A percentile compares a stretch with the other conserved stretches of the same genome.
These are phyloP conservation scores for Leccinum variabile DNA, from an alignment of 1,284 basidiomycete species.

Conservation along the genomic window DNA sequence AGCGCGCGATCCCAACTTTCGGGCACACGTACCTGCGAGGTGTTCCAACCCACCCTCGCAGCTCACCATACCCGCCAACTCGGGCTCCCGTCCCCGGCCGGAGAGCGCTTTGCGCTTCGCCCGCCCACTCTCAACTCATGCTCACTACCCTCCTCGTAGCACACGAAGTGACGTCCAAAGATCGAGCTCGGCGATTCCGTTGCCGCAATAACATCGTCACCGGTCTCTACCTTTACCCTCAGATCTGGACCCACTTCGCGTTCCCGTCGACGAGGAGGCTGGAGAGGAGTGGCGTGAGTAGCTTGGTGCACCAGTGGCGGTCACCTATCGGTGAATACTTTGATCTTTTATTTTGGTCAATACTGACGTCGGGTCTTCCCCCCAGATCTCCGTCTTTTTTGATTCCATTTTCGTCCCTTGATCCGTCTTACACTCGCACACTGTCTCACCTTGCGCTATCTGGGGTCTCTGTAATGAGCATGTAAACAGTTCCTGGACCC, in stretches of 20 bases:
- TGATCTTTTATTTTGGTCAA: not conserved
- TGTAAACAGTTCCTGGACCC: too few species aligned
- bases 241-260: not conserved
- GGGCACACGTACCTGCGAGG: too few species aligned
- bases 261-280: constrained; percentile 1
- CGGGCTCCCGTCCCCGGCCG: too few species aligned
- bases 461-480: not conserved
- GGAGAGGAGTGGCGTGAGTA: constrained; percentile 37
- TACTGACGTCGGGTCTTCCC: not conserved
- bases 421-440: not conserved
- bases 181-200: not conserved
- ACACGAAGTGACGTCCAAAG: too few species aligned
- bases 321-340: constrained; percentile 49
- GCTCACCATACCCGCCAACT: too few species aligned
- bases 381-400: not conserved
- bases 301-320: constrained; percentile 44
- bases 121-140: too few species aligned
- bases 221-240: not conserved
- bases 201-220: too few species aligned
- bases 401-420: too few species aligned
- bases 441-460: not conserved
- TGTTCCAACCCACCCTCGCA: too few species aligned
- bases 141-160: too few species aligned
- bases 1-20: too few species aligned
- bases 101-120: too few species aligned